Conservation (phyloP, 2,329 filamentous ascomycete species). For the Apiospora marii region DNA sequence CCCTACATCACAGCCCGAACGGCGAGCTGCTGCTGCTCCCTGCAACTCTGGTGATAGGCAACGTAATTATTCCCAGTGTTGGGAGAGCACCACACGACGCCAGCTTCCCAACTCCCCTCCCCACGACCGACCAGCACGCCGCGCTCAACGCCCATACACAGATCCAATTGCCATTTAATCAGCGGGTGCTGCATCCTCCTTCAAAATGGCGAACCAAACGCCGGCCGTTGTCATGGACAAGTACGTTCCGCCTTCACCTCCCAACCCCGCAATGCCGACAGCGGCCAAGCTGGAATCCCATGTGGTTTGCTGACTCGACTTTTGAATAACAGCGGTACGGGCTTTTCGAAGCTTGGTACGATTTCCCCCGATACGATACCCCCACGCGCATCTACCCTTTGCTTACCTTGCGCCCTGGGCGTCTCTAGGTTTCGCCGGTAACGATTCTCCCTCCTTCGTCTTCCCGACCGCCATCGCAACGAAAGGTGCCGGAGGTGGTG, state of each 20-base stretch:
- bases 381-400: constrained; percentile 16
- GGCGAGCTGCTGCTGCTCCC: constrained; percentile 8
- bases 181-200: constrained; percentile 27
- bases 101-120: neutral
- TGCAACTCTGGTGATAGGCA: constrained; percentile 20
- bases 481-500: constrained; percentile 75
- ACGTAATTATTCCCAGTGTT: constrained; percentile 21
- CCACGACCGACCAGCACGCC: neutral
- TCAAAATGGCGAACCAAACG: constrained; percentile 93
- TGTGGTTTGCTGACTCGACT: constrained; percentile 35
- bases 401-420: constrained; percentile 26
- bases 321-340: constrained; percentile 82
- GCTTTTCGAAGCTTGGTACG: constrained; percentile 98
- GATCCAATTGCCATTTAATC: constrained; percentile 1
- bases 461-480: constrained; percentile 99
- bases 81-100: constrained; percentile 20
- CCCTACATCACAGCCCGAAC: constrained; percentile 17
- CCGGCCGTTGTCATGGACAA: constrained; percentile 99
- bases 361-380: constrained; percentile 21
- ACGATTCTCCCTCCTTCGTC: constrained; percentile 98
- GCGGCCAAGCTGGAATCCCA: constrained; percentile 31
- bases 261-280: constrained; percentile 34
- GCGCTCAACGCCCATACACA: neutral
- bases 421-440: constrained; percentile 88
- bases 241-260: constrained; percentile 67